Base-by-base conservation (phyloP, 306 rosid species). In the Vigna nakashimae region DNA sequence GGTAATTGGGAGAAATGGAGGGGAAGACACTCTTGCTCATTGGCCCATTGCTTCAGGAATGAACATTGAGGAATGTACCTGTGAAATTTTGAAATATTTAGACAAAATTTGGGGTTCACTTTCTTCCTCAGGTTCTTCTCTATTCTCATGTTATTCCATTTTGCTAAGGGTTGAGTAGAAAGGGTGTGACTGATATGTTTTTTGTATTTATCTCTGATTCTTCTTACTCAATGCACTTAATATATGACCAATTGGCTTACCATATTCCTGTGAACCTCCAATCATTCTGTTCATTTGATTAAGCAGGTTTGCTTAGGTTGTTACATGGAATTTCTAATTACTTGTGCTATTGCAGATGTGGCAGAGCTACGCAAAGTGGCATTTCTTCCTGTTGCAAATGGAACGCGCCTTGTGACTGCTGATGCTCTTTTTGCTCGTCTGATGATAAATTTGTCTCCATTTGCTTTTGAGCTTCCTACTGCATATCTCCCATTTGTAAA, bases 21-120 rank as follows among this genome's bases (percentile, higher is more conserved):
- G 98, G 75, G 98, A 92, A 79, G 97, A 94, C 80, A 92, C 97
- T 62, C 97, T 94, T 82, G 86, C 98, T 84, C 98, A 94, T 76
- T 94, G 98, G 98, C 97, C 98, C 20, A 79, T 90, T 84, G 86
- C 91, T 40, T 82, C 92, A 64, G 93, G 95, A 82, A 82, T 90
- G 89, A 87, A 90, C 88, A 87, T 94, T 82, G 96, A 90, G 72
- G 88, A 94, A 79, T 92, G 97, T 84, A 88, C 92, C 82, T 88
- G 95, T 79, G 93, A 90, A 83, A 92, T 94, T 84, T 84, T 94
- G 75, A 90, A 87, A 85, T 92, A 90, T 87, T 86, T 94, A 57
- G 95, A 89, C 77, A 92, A 91, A 81, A 82, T 84, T 72, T 94
- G 98, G 98, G 86, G 82, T 69, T 87, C 92, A 77, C 87, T 94